Evolutionary conservation across 2,329 filamentous ascomycete genomes (phyloP).

Genomic region (Colletotrichum sublineola): DNA sequence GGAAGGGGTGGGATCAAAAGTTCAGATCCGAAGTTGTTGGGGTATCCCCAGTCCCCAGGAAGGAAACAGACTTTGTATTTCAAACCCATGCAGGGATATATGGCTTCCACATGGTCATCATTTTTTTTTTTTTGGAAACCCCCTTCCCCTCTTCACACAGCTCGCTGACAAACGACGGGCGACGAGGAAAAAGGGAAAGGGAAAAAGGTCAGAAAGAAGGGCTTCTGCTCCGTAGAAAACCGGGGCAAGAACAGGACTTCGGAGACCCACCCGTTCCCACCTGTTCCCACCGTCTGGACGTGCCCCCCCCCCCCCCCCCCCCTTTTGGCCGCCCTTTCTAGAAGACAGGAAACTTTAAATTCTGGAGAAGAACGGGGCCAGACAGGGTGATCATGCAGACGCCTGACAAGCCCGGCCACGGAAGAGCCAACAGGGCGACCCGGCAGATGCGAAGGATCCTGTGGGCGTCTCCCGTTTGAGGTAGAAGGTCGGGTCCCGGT

Average conservation of each 20-base stretch:
- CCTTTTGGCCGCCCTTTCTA: conserved; percentile 26
- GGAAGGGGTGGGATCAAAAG: conserved; percentile 13
- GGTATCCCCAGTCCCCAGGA: conserved; percentile 13
- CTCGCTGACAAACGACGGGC: conserved; percentile 33
- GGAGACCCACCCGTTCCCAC: conserved; percentile 38
- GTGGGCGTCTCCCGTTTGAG: conserved; percentile 37
- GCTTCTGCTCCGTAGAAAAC: conserved; percentile 34
- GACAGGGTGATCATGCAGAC: conserved; percentile 39
- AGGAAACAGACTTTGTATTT: conserved; percentile 40
- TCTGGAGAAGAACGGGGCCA: conserved; percentile 12
- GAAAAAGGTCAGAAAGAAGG: conserved; percentile 27
- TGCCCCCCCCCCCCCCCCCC: neutral
- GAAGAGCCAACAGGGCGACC: conserved; percentile 28
- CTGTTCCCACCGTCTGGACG: conserved; percentile 32
- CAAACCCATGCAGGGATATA: conserved; percentile 34
- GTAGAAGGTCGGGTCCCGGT: conserved; percentile 39
- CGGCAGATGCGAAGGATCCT: conserved; percentile 3
- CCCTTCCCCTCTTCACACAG: conserved; percentile 36
- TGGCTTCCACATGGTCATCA: conserved; percentile 43
- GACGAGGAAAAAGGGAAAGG: neutral
- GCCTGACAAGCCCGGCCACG: conserved; percentile 34
- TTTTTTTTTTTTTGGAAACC: conserved; percentile 33
- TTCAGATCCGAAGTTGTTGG: conserved; percentile 40
- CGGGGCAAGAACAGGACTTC: conserved; percentile 30
- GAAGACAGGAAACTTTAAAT: conserved; percentile 41